A percentile compares a stretch with the other conserved stretches of the same genome.
Conservation (phyloP, 805 yeast species). For the Scheffersomyces lignosus region DNA sequence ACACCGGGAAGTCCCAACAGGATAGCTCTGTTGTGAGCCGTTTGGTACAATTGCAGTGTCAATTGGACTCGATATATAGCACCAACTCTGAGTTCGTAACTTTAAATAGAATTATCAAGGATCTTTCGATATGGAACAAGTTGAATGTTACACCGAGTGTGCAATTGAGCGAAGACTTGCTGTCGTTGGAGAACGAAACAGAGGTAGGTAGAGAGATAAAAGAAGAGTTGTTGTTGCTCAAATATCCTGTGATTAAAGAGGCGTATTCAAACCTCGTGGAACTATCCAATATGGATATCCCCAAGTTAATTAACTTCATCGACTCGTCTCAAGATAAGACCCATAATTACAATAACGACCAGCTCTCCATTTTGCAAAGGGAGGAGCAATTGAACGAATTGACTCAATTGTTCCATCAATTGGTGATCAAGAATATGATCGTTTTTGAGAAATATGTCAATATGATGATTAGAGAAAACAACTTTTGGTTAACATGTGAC, state of each 20-base stretch:
- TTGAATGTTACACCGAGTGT: too few relatives aligned
- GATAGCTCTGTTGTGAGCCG: too few relatives aligned
- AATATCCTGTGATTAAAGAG: constrained; percentile 18
- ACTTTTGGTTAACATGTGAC: constrained; percentile 27
- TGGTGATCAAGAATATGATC: constrained; percentile 29
- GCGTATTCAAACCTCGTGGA: constrained; percentile 21
- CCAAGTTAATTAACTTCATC: constrained; percentile 17
- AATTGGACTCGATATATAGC: constrained; percentile 13
- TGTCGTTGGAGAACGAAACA: too few relatives aligned
- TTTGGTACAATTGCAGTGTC: constrained; percentile 9
- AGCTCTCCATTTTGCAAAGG: constrained; percentile 4
- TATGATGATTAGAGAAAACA: constrained; percentile 21
- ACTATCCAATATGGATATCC: constrained; percentile 22
- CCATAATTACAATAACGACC: constrained; percentile 14
- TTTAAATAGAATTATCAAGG: constrained; percentile 16
- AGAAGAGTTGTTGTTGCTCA: constrained; percentile 21
- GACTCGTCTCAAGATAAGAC: constrained; percentile 15
- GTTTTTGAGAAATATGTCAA: constrained; percentile 27
- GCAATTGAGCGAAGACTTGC: too few relatives aligned
- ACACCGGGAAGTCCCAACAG: too few relatives aligned
- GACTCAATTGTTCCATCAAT: constrained; percentile 16
- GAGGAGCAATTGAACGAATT: constrained; percentile 13
- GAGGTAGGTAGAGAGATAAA: constrained; percentile 8
- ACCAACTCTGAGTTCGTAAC: constrained; percentile 17
- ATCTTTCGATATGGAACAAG: constrained; percentile 19